Conservation (phyloP, 805 yeast species). For the Saturnispora galanensis region DNA sequence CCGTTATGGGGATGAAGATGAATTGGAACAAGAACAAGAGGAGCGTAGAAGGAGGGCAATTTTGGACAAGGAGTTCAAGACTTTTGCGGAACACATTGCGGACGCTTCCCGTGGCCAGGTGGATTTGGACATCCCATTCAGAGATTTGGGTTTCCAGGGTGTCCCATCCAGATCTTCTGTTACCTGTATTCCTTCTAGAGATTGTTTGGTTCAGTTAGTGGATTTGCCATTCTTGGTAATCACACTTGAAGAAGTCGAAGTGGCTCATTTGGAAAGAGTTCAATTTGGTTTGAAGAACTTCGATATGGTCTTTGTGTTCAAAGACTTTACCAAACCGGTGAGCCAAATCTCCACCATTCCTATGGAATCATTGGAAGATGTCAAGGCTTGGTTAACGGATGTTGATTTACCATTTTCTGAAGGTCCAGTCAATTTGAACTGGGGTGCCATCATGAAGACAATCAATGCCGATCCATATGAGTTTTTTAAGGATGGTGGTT, state of each 20-base stretch:
- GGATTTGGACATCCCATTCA: constrained; percentile 88
- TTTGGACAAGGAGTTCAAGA: constrained; percentile 83
- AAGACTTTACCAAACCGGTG: constrained; percentile 80
- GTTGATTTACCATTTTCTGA: constrained; percentile 93
- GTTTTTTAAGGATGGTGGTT: constrained; percentile 91
- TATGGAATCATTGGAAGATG: constrained; percentile 81
- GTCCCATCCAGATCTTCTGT: constrained; percentile 94
- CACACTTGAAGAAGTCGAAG: constrained; percentile 83
- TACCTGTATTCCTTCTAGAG: constrained; percentile 93
- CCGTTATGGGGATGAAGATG: constrained; percentile 96
- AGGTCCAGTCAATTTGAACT: constrained; percentile 91
- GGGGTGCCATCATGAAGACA: constrained; percentile 94
- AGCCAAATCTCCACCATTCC: constrained; percentile 93
- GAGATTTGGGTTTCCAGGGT: constrained; percentile 95
- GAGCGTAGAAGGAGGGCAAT: constrained; percentile 88
- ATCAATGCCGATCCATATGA: constrained; percentile 87
- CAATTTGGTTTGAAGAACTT: constrained; percentile 95
- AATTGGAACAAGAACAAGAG: constrained; percentile 96
- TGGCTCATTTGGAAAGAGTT: constrained; percentile 93
- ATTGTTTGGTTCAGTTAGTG: constrained; percentile 85
- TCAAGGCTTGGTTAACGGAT: constrained; percentile 95
- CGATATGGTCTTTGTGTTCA: constrained; percentile 92
- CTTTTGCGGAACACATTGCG: constrained; percentile 82
- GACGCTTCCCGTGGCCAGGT: constrained; percentile 77
- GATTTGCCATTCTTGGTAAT: constrained; percentile 94